These are phyloP conservation scores for Geotrichum ghanense DNA, from an alignment of 805 yeast species.

Conservation along the genomic window DNA sequence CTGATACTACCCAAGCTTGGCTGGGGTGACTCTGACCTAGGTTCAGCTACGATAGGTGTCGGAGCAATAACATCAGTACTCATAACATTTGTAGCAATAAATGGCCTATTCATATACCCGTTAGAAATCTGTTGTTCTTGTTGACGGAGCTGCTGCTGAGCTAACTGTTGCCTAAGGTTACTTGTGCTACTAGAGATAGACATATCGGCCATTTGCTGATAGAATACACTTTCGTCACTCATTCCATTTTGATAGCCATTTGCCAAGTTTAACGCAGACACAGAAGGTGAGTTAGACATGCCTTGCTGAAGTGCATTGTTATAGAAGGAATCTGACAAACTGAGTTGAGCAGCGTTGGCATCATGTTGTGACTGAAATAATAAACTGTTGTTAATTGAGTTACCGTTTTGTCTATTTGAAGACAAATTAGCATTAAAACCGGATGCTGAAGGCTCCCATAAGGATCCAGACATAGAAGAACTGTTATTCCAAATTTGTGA, in stretches of 20 bases:
- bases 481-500: neutral
- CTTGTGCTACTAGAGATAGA: neutral
- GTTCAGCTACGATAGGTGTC: neutral
- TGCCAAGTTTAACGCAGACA: neutral
- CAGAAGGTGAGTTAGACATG: neutral
- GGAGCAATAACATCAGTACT: neutral
- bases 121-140: neutral
- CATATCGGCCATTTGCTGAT: neutral
- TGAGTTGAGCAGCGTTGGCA: neutral
- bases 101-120: neutral
- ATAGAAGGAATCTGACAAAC: neutral
- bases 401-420: neutral
- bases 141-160: neutral
- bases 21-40: neutral
- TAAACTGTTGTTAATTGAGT: neutral
- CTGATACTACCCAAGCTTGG: neutral
- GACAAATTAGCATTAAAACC: neutral
- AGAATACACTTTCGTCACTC: neutral
- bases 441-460: constrained; percentile 1
- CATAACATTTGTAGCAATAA: neutral
- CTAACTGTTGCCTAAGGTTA: neutral
- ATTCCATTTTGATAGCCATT: neutral
- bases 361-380: neutral
- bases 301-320: neutral
- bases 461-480: neutral